phyloP scores from a whole-genome alignment of 495 filamentous ascomycete species.

The Daldinia loculata region DNA sequence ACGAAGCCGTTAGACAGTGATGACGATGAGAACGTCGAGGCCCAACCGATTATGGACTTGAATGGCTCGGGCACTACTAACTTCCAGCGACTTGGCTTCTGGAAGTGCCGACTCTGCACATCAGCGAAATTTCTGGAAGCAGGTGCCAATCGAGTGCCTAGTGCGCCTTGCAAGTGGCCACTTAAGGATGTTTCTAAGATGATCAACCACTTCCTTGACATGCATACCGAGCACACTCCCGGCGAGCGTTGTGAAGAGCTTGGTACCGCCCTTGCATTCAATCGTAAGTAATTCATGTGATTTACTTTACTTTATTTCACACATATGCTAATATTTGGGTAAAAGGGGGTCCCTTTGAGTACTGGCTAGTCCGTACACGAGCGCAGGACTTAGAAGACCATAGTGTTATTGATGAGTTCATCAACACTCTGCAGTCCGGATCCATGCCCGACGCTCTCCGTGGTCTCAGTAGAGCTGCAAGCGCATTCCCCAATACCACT shows the following conservation, averaged over 20 bases:
- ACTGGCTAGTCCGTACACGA: conserved; percentile 54
- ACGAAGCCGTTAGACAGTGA: conserved; percentile 26
- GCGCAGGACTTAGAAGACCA: conserved; percentile 46
- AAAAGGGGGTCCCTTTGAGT: conserved; percentile 56
- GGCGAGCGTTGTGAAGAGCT: conserved; percentile 53
- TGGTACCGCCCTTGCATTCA: conserved; percentile 49
- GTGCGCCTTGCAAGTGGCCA: conserved; percentile 57
- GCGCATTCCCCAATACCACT: conserved; percentile 36
- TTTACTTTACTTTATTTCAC: conserved; percentile 2
- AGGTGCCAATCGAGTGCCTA: conserved; percentile 50
- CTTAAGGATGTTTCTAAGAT: conserved; percentile 58
- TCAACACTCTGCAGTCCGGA: conserved; percentile 44
- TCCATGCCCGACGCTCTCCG: conserved; percentile 48
- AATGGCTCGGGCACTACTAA: conserved; percentile 10
- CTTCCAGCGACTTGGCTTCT: conserved; percentile 55
- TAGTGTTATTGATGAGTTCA: conserved; percentile 46
- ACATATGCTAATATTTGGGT: conserved; percentile 12
- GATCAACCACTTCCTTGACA: conserved; percentile 55
- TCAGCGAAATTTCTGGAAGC: conserved; percentile 53
- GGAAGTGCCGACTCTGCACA: conserved; percentile 56
- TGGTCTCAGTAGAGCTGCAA: conserved; percentile 49
- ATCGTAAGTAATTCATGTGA: conserved; percentile 43
- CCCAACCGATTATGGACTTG: background rate
- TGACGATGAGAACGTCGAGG: conserved; percentile 10
- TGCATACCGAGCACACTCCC: conserved; percentile 53